Evolutionary conservation across 345 rosid genomes (phyloP), one percentile per base, ranked within the genome.

Genomic region (Dovyalis caffra): DNA sequence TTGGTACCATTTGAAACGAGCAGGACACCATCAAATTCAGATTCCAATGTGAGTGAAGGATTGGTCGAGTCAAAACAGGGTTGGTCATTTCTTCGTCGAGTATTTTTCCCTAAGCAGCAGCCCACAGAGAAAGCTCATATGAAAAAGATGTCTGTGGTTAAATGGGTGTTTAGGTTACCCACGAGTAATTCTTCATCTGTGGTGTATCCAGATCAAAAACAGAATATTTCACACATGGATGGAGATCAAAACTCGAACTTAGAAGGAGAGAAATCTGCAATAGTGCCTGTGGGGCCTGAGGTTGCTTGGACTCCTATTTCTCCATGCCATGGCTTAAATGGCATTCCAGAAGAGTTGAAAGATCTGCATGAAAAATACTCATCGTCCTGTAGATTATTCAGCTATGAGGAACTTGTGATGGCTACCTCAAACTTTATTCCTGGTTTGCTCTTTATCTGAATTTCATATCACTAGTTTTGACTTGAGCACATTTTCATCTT

Each of bases 331-430:
- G 79, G 77, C 58, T 82, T 77, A 31, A 62, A 74, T 60, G 74
- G 72, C 74, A 66, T 90, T 38, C 91, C 91, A 0, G 68, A 86
- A 72, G 94, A 93, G 86, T 79, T 93, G 82, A 84, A 79, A 80
- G 86, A 86, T 76, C 81, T 96, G 70, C 86, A 80, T 70, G 97
- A 88, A 66, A 90, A 75, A 74, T 90, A 84, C 83, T 92, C 94
- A 25, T 88, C 98, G 62, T 86, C 89, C 8, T 93, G 98, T 78
- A 87, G 97, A 85, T 81, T 92, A 77, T 93, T 93, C 81, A 88
- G 83, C 71, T 88, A 90, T 70, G 89, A 88, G 66, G 98, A 96
- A 77, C 92, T 96, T 71, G 53, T 80, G 71, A 72, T 61, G n/a
- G 91, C 92, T 2, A 96, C 98, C 53, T 87, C 86, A 35, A 86